Base-by-base conservation (phyloP, 768 basidiomycete species). In the Trichaptum fuscoviolaceum region DNA sequence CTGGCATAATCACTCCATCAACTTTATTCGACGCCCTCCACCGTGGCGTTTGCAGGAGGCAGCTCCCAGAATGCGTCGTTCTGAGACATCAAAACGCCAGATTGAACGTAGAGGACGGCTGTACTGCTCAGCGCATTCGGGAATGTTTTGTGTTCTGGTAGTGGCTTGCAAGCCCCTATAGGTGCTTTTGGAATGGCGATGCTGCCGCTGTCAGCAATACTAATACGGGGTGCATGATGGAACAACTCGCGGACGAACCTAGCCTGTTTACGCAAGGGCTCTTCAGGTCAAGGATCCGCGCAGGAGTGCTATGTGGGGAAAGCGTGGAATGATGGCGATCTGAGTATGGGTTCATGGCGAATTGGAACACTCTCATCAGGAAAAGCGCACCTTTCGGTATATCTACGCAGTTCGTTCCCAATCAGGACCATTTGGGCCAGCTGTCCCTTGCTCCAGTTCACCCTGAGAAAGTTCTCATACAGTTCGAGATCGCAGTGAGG, bases 401-500 rank as follows among this genome's bases (percentile, higher is more conserved):
- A 93, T 69, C 89, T 86, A 69, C 77, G 75, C 67, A 93, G 78
- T 64, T 77, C 80, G 76, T 93, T 93, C 65, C 85, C 88, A 67
- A 93, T 71, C 64, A 93, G 78, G 64, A 91, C 71, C 25, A 87
- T 71, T 66, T 77, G 78, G 66, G 78, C 72, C 63, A 91, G 75
- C 24, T 76, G 76, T 30, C 78, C 78, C 30, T 67, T 72, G 60
- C 78, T 76, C 87, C 88, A 89, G 73, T 91, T 91, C 15, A 81
- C 81, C 66, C 81, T 80, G 65, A 92, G 75, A 59, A 91, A 71
- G 69, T 77, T 80, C 72, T 93, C 89, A 74, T 92, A 90, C 27
- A 92, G 80, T 67, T 81, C 82, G 75, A 89, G 72, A 71, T 90
- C 89, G 73, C 91, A 92, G 75, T 92, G 91, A 24, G 90, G 91